Evolutionary conservation across 805 yeast genomes (phyloP).

Genomic region (Scheffersomyces amazonensis): DNA sequence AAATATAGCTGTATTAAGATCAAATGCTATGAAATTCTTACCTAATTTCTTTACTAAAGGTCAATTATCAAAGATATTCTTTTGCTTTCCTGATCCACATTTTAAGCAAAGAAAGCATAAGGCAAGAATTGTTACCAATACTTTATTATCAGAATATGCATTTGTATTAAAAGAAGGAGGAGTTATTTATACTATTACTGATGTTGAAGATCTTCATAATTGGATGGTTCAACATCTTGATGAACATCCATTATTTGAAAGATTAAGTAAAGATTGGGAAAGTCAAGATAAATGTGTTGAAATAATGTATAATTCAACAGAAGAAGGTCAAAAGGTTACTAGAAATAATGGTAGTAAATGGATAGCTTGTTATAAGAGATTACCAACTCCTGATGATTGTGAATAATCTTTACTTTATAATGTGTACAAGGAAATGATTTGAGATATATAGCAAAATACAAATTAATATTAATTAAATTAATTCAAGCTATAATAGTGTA

Average conservation of each 20-base stretch:
- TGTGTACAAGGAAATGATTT: too few relatives aligned
- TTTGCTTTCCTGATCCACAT: slow-evolving; percentile 99
- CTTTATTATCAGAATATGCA: slow-evolving; percentile 89
- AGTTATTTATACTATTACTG: slow-evolving; percentile 89
- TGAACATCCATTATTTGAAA: slow-evolving; percentile 86
- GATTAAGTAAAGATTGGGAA: slow-evolving; percentile 81
- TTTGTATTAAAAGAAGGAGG: slow-evolving; percentile 86
- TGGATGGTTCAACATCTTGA: slow-evolving; percentile 96
- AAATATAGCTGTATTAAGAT: slow-evolving; percentile 87
- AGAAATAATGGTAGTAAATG: slow-evolving; percentile 86
- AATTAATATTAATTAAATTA: too few relatives aligned
- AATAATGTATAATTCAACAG: slow-evolving; percentile 90
- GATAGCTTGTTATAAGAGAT: slow-evolving; percentile 81
- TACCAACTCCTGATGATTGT: slow-evolving; percentile 52
- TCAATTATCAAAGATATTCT: slow-evolving; percentile 87
- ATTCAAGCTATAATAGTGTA: too few relatives aligned
- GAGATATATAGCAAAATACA: too few relatives aligned
- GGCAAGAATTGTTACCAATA: slow-evolving; percentile 91
- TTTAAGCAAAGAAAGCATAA: slow-evolving; percentile 96
- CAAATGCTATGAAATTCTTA: slow-evolving; percentile 94
- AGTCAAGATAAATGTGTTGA: slow-evolving; percentile 73
- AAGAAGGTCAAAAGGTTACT: slow-evolving; percentile 95
- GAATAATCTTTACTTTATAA: too few relatives aligned
- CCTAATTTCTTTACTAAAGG: slow-evolving; percentile 88
- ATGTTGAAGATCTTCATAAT: slow-evolving; percentile 85